phyloP scores from a whole-genome alignment of 2,329 filamentous ascomycete species.

The Trichoderma harzianum region DNA sequence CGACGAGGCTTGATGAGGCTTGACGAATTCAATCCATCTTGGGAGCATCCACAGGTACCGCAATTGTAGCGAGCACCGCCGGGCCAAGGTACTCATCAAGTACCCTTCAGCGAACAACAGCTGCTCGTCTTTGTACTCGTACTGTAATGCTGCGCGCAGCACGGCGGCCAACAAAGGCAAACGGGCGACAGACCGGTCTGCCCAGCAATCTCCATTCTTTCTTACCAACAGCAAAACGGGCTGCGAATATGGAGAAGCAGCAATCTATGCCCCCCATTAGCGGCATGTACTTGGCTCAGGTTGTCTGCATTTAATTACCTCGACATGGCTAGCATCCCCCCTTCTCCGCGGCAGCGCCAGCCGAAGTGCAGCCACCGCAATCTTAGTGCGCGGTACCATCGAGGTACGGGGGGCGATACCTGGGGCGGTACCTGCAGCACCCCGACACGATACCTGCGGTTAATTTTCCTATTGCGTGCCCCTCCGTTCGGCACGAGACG shows the following conservation, averaged over 20 bases:
- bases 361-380: conserved; percentile 1
- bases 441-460: neutral
- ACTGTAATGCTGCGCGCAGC: neutral
- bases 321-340: neutral
- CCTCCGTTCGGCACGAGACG: neutral
- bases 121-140: neutral
- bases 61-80: neutral
- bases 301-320: conserved; percentile 1
- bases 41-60: neutral
- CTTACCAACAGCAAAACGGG: neutral
- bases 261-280: neutral
- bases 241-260: neutral
- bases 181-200: neutral
- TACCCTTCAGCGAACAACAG: neutral
- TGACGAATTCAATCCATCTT: neutral
- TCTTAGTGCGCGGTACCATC: conserved; percentile 4
- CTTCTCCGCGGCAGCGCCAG: conserved; percentile 2
- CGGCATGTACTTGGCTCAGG: neutral
- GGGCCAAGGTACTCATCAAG: neutral
- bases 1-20: neutral
- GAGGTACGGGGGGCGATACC: neutral
- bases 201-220: neutral
- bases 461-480: conserved; percentile 12
- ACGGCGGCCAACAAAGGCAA: neutral
- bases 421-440: neutral